Evolutionary conservation across 768 basidiomycete genomes (phyloP).

Genomic region (Hypholoma sublateritium): DNA sequence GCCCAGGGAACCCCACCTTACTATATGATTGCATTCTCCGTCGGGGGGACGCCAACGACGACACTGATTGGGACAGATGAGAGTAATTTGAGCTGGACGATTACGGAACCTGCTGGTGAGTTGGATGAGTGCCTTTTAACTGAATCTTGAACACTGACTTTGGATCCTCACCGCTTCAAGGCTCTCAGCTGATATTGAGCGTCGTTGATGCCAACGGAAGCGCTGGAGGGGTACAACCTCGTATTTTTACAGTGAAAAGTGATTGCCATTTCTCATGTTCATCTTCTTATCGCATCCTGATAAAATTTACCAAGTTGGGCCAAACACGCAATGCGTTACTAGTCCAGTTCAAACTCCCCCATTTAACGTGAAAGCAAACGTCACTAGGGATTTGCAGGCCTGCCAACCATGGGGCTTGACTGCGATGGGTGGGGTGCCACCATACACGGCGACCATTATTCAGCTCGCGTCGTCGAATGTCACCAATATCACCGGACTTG

Average conservation of each 20-base stretch:
- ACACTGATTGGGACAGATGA: constrained; percentile 36
- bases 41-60: constrained; percentile 33
- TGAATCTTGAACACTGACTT: background rate
- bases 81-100: constrained; percentile 39
- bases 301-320: constrained; percentile 24
- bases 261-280: background rate
- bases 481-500: constrained; percentile 40
- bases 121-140: background rate
- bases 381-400: constrained; percentile 35
- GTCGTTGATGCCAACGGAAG: constrained; percentile 44
- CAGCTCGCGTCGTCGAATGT: constrained; percentile 35
- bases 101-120: constrained; percentile 40
- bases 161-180: constrained; percentile 23
- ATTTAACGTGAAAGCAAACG: constrained; percentile 37
- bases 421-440: constrained; percentile 42
- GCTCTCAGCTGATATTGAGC: constrained; percentile 39
- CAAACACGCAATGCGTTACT: constrained; percentile 31
- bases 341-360: constrained; percentile 17
- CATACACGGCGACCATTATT: constrained; percentile 43
- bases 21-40: constrained; percentile 42
- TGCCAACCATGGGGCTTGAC: constrained; percentile 48
- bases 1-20: constrained; percentile 34
- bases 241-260: constrained; percentile 37
- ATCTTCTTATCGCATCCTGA: background rate
- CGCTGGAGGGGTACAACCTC: constrained; percentile 38